Base-by-base conservation (phyloP, 345 rosid genomes). In the Aurinia saxatilis region DNA sequence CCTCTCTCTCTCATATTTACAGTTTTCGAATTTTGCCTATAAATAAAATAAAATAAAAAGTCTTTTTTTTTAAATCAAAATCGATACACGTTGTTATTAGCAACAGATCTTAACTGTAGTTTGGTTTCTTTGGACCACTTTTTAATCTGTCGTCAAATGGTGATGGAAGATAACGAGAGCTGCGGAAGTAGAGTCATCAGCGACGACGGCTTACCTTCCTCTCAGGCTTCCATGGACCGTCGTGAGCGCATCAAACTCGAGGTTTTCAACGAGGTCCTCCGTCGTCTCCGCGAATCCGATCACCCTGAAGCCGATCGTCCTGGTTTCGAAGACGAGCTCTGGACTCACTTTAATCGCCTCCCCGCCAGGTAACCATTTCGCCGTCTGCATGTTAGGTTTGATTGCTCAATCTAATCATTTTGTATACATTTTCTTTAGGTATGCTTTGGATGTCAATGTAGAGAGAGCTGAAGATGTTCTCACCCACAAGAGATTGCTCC, bases 391-490 rank as follows among this genome's bases (percentile, higher is more conserved):
- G 33, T 56, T n/a, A n/a, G n/a, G n/a, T n/a, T n/a, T n/a, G n/a
- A n/a, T n/a, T n/a, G n/a, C n/a, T n/a, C n/a, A n/a, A n/a, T n/a
- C n/a, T n/a, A n/a, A n/a, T n/a, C n/a, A n/a, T n/a, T n/a, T n/a
- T n/a, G n/a, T n/a, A n/a, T n/a, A n/a, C 38, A 29, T 63, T 25
- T 29, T 47, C 49, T 60, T 50, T 62, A 93, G 99, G 67, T 93
- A 93, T 72, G 97, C 99, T 16, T 77, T 90, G 72, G 99, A 93
- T 81, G 99, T 93, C 57, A 93, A 90, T 81, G 91, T 79, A 52
- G 99, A 90, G 79, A 83, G 97, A 42, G 99, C 99, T 2, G 96
- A 87, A 71, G 99, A 90, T 73, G 99, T 93, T 4, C 80, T 93
- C 9, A 85, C 79, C 84, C 97, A 93, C 66, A 63, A 75, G 69